Evolutionary conservation across 1,284 basidiomycete genomes (phyloP), one percentile per base, ranked within the genome.

Genomic region (Lignosus rhinocerotis): DNA sequence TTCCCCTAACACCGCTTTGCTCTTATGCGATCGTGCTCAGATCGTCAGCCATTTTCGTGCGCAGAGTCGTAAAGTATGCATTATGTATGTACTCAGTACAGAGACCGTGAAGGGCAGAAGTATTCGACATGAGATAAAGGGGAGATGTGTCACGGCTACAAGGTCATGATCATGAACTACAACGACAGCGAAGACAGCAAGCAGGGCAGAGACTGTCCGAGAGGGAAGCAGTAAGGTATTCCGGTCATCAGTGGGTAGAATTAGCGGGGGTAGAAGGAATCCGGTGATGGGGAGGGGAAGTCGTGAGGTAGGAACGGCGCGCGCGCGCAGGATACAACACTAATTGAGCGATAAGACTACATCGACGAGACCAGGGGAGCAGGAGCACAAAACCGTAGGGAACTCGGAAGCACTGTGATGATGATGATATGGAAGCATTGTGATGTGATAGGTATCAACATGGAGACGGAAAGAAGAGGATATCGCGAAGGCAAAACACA

Each of bases 331-430:
- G 55, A 52, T 60, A 64, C 55, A 53, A 58, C 47, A 64, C 62
- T 67, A 68, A 60, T 56, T 67, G 64, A 68, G 62, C 34, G 59
- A 67, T 67, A 70, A 69, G 59, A 67, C 65, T 68, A 69, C 62
- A 65, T 54, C 51, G 57, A 58, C 45, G 52, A 48, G 44, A 47
- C 39, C 46, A 47, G 54, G 42, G 25, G 42, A 33, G 43, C 32
- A 39, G 41, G 36, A 34, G 42, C 14, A 34, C 34, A 51, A 25
- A 32, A 46, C 34, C 49, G 7, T 42, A 30, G 33, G 48, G 31
- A 36, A 49, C 47, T 34, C 38, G 33, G 33, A 36, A 52, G 21
- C 42, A 38, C 21, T 49, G 36, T 19, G 39, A 11, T 43, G 42
- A 11, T 43, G 42, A 46, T n/a, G 42, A 45, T 36, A 50, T 36